These are phyloP conservation scores for Spatholobus suberectus DNA, from an alignment of 306 rosid genomes.

Conservation along the genomic window DNA sequence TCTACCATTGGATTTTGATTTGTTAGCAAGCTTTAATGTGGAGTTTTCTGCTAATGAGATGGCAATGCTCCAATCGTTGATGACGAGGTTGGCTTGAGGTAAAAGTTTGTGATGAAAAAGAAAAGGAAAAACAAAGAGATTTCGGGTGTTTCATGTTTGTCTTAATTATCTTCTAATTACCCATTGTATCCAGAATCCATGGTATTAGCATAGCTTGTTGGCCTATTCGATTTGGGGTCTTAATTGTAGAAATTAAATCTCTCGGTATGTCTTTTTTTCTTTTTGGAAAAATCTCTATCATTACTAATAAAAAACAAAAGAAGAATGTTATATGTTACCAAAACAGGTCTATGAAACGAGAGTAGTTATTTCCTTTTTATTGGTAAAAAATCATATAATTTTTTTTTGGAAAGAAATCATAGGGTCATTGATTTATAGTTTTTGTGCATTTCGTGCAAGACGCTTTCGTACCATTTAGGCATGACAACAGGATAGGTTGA, in stretches of 20 bases:
- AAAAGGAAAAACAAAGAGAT: neutral
- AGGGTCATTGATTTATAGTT: too few relatives aligned
- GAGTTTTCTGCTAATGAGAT: conserved; percentile 50
- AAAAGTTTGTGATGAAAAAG: neutral
- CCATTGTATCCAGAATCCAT: neutral
- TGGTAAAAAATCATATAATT: too few relatives aligned
- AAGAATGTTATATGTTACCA: too few relatives aligned
- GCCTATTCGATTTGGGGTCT: neutral
- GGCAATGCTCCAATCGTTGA: conserved; percentile 40
- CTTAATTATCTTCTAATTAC: neutral
- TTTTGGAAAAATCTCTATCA: neutral
- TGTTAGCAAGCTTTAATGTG: conserved; percentile 39
- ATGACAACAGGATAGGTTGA: too few relatives aligned
- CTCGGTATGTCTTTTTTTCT: neutral
- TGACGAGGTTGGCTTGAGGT: neutral
- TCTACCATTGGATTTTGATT: conserved; percentile 45
- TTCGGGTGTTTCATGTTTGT: neutral
- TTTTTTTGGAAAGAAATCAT: too few relatives aligned
- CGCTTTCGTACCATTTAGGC: too few relatives aligned
- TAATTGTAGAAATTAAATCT: neutral
- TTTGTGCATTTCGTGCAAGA: too few relatives aligned
- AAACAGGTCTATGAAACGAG: too few relatives aligned
- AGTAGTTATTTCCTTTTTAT: too few relatives aligned
- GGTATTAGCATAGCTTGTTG: neutral
- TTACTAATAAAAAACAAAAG: too few relatives aligned